Conservation (phyloP, 192 early-diverging fungal species). For the Linderina pennispora region DNA sequence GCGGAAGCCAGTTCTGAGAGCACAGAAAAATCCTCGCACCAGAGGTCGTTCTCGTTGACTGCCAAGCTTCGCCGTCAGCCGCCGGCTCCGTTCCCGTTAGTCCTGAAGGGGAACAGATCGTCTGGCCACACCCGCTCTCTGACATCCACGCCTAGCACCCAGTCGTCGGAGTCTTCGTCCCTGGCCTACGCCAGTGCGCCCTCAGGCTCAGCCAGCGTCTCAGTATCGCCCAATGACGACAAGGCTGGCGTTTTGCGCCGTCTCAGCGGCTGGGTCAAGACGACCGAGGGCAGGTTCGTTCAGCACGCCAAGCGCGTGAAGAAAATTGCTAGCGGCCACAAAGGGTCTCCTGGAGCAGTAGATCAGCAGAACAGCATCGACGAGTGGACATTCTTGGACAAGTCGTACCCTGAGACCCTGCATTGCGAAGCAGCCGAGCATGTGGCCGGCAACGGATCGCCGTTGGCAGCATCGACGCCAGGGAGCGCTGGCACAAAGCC, state of each 20-base stretch:
- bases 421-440: too few relatives aligned
- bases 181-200: background rate
- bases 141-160: background rate
- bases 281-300: slow-evolving; percentile 8
- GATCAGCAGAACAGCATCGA: too few relatives aligned
- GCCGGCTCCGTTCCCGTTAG: slow-evolving; percentile 31
- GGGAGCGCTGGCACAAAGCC: too few relatives aligned
- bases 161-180: slow-evolving; percentile 11
- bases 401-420: slow-evolving; percentile 3
- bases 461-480: background rate
- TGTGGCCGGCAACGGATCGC: background rate
- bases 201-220: too few relatives aligned
- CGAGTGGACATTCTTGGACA: slow-evolving; percentile 43
- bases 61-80: slow-evolving; percentile 30
- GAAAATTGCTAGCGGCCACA: background rate
- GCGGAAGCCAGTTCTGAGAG: too few relatives aligned
- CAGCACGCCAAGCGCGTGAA: slow-evolving; percentile 13
- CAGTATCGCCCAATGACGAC: background rate
- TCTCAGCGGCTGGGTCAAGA: slow-evolving; percentile 35
- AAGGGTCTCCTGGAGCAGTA: too few relatives aligned
- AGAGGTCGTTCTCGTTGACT: slow-evolving; percentile 21
- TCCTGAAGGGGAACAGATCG: too few relatives aligned
- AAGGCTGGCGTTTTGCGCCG: slow-evolving; percentile 13
- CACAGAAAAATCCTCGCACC: slow-evolving; percentile 5
- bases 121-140: slow-evolving; percentile 11